Evolutionary conservation across 805 yeast genomes (phyloP), one percentile per base, ranked within the genome.

Genomic region (Metahyphopichia silvanorum): DNA sequence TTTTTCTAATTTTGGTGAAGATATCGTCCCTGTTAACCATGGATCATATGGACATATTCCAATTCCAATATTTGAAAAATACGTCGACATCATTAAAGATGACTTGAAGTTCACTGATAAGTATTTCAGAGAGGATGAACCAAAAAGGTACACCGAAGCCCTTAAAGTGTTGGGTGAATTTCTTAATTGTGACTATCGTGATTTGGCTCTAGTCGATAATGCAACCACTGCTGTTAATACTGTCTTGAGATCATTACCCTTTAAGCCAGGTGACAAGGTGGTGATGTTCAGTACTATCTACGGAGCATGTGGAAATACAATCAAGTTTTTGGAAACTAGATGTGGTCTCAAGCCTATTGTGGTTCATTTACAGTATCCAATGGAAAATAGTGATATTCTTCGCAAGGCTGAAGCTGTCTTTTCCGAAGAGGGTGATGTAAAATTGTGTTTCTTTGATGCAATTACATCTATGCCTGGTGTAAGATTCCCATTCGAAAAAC

Each of bases 1-100:
- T 47, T 82, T 76, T 49, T 45, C 61, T 1, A 43, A 51, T 11
- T 58, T 77, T 9, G 70, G 57, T 20, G 44, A 60, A 2, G 63
- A 52, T 2, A 61, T 64, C 6, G 50, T 52, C 4, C 73, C 75
- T 11, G 69, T 79, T 27, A 82, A 82, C 53, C 80, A 80, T 48
- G 87, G 87, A 6, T 72, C 84, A 1, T 82, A 55, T 46, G 88
- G 87, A 1, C 57, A 70, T 1, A 61, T 72, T 3, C 83, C 87
- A 0, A 57, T 49, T 6, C 57, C 66, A 4, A 76, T 80, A 1
- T 42, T 63, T 16, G 68, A 69, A 1, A 57, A 54, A 10, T 69
- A 57, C 38, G 38, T 54, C 21, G 42, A 54, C 11, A 37, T 41
- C 14, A 43, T 53, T 35, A 42, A 42, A 7, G 29, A 46, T 7